Conservation (phyloP, 495 filamentous ascomycete species). For the Tuber microsphaerosporum region DNA sequence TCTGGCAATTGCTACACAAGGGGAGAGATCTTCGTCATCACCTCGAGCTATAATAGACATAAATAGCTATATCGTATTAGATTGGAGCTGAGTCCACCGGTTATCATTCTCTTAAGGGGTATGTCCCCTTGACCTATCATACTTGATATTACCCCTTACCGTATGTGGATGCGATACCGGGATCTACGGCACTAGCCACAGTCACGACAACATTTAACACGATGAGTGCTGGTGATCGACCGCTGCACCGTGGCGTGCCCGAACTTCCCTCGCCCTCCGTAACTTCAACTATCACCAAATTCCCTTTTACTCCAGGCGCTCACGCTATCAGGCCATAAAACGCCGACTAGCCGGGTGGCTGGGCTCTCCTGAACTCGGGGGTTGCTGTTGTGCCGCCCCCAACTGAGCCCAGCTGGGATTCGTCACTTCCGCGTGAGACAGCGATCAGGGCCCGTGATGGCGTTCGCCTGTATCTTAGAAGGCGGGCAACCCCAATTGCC, state of each 20-base stretch:
- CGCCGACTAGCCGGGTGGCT: not conserved
- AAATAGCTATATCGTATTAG: not conserved
- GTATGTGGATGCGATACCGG: not conserved
- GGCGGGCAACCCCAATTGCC: not conserved
- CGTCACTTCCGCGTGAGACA: not conserved
- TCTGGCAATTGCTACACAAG: not conserved
- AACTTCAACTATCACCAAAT: not conserved
- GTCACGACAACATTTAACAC: not conserved
- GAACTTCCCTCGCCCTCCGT: not conserved
- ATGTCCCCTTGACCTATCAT: not conserved
- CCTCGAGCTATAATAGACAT: not conserved
- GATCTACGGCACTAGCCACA: not conserved
- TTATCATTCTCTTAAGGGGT: not conserved
- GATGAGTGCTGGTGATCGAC: not conserved
- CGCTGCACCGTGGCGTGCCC: not conserved
- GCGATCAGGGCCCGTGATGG: not conserved
- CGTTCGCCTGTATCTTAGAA: not conserved
- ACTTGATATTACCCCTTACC: not conserved
- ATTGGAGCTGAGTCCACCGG: not conserved
- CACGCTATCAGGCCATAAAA: not conserved
- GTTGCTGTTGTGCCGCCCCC: not conserved
- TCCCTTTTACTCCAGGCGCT: not conserved
- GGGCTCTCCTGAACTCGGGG: not conserved
- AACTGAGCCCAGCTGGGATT: not conserved
- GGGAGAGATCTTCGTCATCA: not conserved